Base-by-base conservation (phyloP, 169 alveolate genomes). In the Perkinsus olseni region DNA sequence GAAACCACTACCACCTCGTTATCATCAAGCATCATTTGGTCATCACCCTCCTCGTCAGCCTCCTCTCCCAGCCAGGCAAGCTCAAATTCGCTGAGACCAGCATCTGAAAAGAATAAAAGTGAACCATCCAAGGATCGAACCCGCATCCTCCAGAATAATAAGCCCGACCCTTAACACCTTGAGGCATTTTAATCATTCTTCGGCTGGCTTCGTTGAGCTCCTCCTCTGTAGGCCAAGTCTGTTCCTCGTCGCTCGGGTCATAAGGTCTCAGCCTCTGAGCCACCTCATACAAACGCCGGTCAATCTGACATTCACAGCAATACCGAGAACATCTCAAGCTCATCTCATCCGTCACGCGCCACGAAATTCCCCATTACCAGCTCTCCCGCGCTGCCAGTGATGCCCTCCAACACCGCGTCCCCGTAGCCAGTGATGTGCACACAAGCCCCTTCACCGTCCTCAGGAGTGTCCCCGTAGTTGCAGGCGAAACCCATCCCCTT, bases 151-250 rank as follows among this genome's bases (percentile, higher is more conserved):
- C 20, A 93, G 95, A 31, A 94, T 92, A 31, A 93, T 92, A 90
- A 91, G 90, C 34, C 94, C 50, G 0, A 48, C 92, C 37, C 94
- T 36, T 48, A 40, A 91, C 38, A 90, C 92, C 40, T 82, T 31
- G 38, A 28, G 50, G 48, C 4, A 74, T 92, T 38, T 91, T 24
- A 40, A 90, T 39, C 92, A 38, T 28, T 74, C n/a, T 48, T 74
- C 45, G 74, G 39, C 36, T 93, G 4, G 93, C 92, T 31, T 93
- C 94, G 36, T 90, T n/a, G 38, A 93, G 38, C 92, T 92, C 95
- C 38, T 40, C 95, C 91, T 39, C 95, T 3, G 94, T 94, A 36
- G 96, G 96, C 96, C 96, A 95, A 24, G 96, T 95, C 94, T 95
- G 96, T 38, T 95, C 96, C 91, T 91, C 82, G 37, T 91, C 94